Evolutionary conservation across 2,329 filamentous ascomycete species (phyloP).

Genomic region (Colletotrichum horii): DNA sequence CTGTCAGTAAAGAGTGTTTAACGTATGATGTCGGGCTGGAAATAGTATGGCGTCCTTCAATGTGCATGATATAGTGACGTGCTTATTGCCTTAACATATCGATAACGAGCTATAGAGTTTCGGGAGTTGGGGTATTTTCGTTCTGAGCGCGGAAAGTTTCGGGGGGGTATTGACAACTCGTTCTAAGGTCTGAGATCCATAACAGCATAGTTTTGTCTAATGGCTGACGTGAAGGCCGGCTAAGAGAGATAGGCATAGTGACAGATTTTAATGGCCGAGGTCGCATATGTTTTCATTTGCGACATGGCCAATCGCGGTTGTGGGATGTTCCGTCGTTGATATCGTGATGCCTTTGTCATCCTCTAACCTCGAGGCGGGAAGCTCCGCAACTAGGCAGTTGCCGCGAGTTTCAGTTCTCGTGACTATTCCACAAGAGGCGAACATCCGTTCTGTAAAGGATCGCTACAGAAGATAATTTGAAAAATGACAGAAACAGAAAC

Average conservation of each 20-base stretch:
- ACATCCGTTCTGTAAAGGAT: background rate
- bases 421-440: background rate
- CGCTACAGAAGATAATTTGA: background rate
- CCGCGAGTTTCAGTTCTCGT: background rate
- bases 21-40: background rate
- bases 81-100: background rate
- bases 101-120: background rate
- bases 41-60: background rate
- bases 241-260: background rate
- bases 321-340: background rate
- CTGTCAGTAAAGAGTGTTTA: background rate
- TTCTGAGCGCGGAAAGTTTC: background rate
- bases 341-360: background rate
- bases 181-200: background rate
- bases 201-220: background rate
- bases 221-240: background rate
- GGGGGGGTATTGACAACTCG: background rate
- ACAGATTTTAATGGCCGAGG: background rate
- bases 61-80: background rate
- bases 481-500: background rate
- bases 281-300: background rate
- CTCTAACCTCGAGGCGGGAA: background rate
- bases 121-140: background rate
- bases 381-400: background rate
- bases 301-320: background rate